Conservation (phyloP, 805 yeast species). For the Starmerella kuoi region DNA sequence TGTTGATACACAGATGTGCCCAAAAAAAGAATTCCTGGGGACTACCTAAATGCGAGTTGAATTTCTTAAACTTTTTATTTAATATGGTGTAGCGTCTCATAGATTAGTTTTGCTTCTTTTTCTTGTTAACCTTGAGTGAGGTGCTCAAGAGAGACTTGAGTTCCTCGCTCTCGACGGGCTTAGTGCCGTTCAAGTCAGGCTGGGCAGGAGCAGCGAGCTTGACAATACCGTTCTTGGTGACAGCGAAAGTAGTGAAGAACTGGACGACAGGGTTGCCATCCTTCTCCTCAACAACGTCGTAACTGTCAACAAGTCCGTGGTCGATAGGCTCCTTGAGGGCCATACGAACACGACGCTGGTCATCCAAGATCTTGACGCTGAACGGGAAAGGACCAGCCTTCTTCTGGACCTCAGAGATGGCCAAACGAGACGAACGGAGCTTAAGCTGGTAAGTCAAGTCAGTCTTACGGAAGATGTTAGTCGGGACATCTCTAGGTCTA, state of each 20-base stretch:
- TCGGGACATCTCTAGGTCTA: slow-evolving; percentile 43
- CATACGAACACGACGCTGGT: slow-evolving; percentile 58
- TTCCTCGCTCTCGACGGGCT: slow-evolving; percentile 39
- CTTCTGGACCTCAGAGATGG: slow-evolving; percentile 53
- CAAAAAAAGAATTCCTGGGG: too few relatives aligned
- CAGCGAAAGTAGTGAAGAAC: slow-evolving; percentile 60
- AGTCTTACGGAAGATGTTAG: slow-evolving; percentile 61
- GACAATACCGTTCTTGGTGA: slow-evolving; percentile 61
- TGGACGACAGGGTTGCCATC: slow-evolving; percentile 57
- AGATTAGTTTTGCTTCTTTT: slow-evolving; percentile 28
- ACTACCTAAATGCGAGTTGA: too few relatives aligned
- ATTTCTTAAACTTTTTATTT: too few relatives aligned
- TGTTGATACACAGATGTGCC: too few relatives aligned
- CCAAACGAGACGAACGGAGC: slow-evolving; percentile 57
- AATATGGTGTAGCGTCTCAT: too few relatives aligned
- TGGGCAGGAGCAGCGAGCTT: slow-evolving; percentile 45
- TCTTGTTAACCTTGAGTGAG: slow-evolving; percentile 39
- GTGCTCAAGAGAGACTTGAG: slow-evolving; percentile 36
- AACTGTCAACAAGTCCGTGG: slow-evolving; percentile 55
- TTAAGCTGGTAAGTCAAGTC: slow-evolving; percentile 53
- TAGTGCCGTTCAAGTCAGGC: slow-evolving; percentile 41
- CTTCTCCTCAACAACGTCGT: slow-evolving; percentile 57
- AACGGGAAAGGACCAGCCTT: slow-evolving; percentile 59
- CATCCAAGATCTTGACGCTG: slow-evolving; percentile 51
- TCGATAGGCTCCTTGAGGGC: slow-evolving; percentile 61